phyloP scores from a whole-genome alignment of 129 eudicot genomes.

The Logfia minima region DNA sequence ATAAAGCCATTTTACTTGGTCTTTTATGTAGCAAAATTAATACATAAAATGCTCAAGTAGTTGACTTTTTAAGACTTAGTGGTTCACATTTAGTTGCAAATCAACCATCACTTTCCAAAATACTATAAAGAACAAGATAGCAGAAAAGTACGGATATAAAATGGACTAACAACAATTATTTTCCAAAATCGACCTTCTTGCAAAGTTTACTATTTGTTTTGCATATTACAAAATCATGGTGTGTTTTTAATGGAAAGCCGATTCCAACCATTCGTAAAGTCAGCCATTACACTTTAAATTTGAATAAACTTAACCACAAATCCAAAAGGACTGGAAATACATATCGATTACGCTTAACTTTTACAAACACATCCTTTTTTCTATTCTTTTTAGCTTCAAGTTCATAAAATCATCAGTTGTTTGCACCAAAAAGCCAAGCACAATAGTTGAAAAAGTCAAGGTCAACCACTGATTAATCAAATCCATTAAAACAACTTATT shows the following conservation, averaged over 20 bases:
- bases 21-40: neutral
- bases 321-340: neutral
- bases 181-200: too few species aligned
- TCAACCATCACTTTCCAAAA: neutral
- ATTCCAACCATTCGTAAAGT: neutral
- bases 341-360: neutral
- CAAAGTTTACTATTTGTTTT: neutral
- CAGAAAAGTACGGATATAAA: neutral
- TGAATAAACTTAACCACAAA: neutral
- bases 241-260: neutral
- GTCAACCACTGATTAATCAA: slow-evolving; percentile 45
- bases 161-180: too few species aligned
- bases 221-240: neutral
- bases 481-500: slow-evolving; percentile 1
- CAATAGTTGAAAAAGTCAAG: slow-evolving; percentile 38
- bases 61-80: neutral
- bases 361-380: neutral
- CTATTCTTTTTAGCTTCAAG: neutral
- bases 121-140: neutral
- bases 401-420: neutral
- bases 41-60: neutral
- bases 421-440: slow-evolving; percentile 32
- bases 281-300: neutral
- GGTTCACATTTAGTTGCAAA: neutral
- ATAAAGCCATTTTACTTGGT: neutral